Evolutionary conservation across 2,329 filamentous ascomycete genomes (phyloP), one percentile per base, ranked within the genome.

Genomic region (Biscogniauxia marginata): DNA sequence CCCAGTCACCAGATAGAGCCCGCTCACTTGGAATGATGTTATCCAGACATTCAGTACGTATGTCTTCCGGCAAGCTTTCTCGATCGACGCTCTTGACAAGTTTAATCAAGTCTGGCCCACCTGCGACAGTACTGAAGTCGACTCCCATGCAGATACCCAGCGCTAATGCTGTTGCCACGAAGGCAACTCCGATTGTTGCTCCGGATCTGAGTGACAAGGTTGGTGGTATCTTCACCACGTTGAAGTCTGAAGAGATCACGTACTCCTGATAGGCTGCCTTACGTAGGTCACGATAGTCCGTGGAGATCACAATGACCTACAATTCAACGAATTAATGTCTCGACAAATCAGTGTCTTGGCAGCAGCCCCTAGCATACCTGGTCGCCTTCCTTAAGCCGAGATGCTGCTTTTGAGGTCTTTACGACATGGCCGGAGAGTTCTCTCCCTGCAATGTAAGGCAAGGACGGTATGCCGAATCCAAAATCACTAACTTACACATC

Each of bases 261-360:
- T 88, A 90, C 67, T 90, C 76, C 69, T 91, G 88, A 67, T 86
- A 91, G 1, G 86, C 85, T 1, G 86, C 86, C 70, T 91, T 91
- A 30, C 88, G 80, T 19, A 85, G 77, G 64, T 91, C 88, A 16
- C 88, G 81, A 66, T 91, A 91, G 72, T 91, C 88, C 24, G 88
- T 91, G 0, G 87, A 89, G 13, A 88, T 85, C n/a, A 84, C 83
- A 30, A 89, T 79, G 8, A 81, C 77, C 72, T 76, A 78, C 30
- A n/a, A 8, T 39, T 16, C 2, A n/a, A 2, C n/a, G 30, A 16
- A 16, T 39, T 39, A 39, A n/a, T n/a, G n/a, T 39, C 30, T 39
- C 11, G n/a, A 30, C 2, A 75, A 30, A 39, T 20, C 5, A n/a
- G 11, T 25, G 44, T 55, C 18, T 43, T 39, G 45, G 48, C 25